Evolutionary conservation across 768 basidiomycete genomes (phyloP), one percentile per base, ranked within the genome.

Genomic region (Hysterangium stoloniferum): DNA sequence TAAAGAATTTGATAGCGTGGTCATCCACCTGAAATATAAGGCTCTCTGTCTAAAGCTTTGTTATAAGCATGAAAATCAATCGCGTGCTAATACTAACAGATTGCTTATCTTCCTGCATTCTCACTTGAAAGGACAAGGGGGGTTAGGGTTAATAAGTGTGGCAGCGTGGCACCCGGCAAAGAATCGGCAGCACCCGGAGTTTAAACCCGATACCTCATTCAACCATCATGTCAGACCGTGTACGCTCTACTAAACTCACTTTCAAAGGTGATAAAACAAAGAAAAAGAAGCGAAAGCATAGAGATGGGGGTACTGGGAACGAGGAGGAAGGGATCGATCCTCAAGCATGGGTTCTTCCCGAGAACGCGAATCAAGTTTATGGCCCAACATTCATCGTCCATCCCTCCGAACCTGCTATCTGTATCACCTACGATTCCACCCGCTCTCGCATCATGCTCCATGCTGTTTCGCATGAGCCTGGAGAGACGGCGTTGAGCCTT

Each of bases 251-350:
- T 11, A 89, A 83, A 61, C 80, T 93, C 56, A 87, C 80, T 58
- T 93, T 93, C 69, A 94, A 94, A 62, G 90, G 90, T 6, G 90
- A 93, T 42, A 89, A 89, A 66, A 64, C 73, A 1, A 82, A 79
- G 71, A 90, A 86, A 74, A 92, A 91, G 63, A 89, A 81, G 62
- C 72, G 80, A 57, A 78, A 80, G 11, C 70, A 68, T 31, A 62
- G 54, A 11, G 73, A 75, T 9, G 77, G 73, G 27, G 78, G 73
- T 29, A 71, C 68, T 31, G 67, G 67, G 9, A 63, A 67, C 25
- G 65, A 66, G 40, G 75, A 76, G 35, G 82, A 86, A 54, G 78
- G 83, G 20, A 75, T 77, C 48, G 76, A 78, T 52, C 77, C 80
- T 9, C 86, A 89, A 45, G 79, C 79, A 17, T 92, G 89, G 89